phyloP scores from a whole-genome alignment of 2,329 filamentous ascomycete genomes.

The Purpureocillium lavendulum region DNA sequence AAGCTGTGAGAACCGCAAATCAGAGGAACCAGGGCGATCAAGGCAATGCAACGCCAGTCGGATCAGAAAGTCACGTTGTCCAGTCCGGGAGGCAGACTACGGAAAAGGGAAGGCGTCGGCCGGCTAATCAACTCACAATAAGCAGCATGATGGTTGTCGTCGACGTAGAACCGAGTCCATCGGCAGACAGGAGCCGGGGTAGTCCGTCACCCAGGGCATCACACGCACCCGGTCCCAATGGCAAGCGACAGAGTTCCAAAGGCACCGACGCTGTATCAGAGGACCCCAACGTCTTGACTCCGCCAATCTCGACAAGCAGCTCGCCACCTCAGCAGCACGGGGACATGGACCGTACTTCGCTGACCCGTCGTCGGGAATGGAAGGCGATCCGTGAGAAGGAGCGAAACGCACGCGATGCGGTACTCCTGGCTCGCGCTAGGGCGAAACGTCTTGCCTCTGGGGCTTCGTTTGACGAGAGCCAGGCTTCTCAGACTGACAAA shows the following conservation, averaged over 20 bases:
- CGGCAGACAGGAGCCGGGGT: constrained; percentile 3
- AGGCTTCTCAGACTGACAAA: constrained; percentile 16
- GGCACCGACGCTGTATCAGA: neutral
- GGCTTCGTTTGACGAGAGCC: constrained; percentile 14
- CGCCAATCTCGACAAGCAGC: constrained; percentile 19
- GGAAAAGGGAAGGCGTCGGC: neutral
- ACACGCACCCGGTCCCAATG: neutral
- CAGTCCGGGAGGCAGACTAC: neutral
- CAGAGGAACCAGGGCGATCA: constrained; percentile 9
- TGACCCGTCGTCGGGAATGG: constrained; percentile 25
- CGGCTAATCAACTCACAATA: constrained; percentile 14
- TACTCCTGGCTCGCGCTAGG: constrained; percentile 12
- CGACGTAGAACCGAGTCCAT: constrained; percentile 23
- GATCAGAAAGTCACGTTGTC: neutral
- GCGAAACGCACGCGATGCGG: constrained; percentile 13
- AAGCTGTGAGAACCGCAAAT: constrained; percentile 19
- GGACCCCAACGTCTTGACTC: constrained; percentile 16
- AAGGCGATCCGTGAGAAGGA: constrained; percentile 19
- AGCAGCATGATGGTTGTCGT: constrained; percentile 31
- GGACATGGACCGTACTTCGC: constrained; percentile 18
- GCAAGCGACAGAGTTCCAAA: neutral
- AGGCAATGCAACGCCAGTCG: neutral
- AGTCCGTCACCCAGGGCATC: neutral
- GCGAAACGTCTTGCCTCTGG: constrained; percentile 11
- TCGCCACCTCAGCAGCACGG: constrained; percentile 16